Evolutionary conservation across 139 green algal species (phyloP).

Genomic region (Cymbomonas tetramitiformis): DNA sequence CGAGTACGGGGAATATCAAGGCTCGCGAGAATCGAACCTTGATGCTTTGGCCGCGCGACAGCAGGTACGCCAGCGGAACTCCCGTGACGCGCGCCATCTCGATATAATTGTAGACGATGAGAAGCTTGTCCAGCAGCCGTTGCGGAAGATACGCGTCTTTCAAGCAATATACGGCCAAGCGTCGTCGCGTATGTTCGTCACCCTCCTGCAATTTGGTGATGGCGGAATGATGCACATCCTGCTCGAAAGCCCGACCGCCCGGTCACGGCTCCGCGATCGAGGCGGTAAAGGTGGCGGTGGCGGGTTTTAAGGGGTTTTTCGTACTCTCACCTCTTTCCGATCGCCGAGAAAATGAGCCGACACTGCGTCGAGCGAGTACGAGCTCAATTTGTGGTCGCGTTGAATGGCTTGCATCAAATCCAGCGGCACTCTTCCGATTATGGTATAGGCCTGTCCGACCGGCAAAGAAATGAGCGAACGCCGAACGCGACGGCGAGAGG

Average conservation of each 20-base stretch:
- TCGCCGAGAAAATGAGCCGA: slow-evolving; percentile 91
- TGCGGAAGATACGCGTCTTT: slow-evolving; percentile 59
- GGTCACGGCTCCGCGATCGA: no score
- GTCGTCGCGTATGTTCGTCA: slow-evolving; percentile 70
- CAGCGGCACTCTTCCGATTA: slow-evolving; percentile 90
- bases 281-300: no score
- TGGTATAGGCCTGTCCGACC: no score
- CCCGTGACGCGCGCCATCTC: slow-evolving; percentile 96
- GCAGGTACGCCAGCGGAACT: slow-evolving; percentile 82
- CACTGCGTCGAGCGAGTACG: slow-evolving; percentile 83
- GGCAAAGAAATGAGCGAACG: no score
- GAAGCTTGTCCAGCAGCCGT: slow-evolving; percentile 73
- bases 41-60: slow-evolving; percentile 59
- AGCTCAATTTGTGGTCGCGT: slow-evolving; percentile 92
- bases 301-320: no score
- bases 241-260: no score
- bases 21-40: no score
- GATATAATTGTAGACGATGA: slow-evolving; percentile 98
- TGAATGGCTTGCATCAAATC: slow-evolving; percentile 84
- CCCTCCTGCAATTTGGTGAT: slow-evolving; percentile 90
- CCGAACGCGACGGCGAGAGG: no score
- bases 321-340: no score
- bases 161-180: slow-evolving; percentile 94
- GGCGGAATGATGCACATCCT: slow-evolving; percentile 87
- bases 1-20: no score